A percentile compares a stretch with the other conserved stretches of the same genome.
These are phyloP conservation scores for Phytophthora pseudosyringae DNA, from an alignment of 352 stramenopile genomes.

Conservation along the genomic window DNA sequence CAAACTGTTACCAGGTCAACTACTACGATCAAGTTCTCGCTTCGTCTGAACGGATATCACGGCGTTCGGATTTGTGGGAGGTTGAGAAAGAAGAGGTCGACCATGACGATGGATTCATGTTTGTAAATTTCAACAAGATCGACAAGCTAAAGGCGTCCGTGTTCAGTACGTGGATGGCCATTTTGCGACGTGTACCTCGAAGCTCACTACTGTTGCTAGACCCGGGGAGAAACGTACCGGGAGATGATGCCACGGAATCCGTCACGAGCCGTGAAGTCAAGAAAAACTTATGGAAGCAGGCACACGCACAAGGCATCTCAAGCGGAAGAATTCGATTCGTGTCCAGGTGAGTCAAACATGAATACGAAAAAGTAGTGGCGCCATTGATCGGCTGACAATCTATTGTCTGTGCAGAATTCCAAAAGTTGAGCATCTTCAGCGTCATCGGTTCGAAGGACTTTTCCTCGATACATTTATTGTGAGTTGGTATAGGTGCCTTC, in stretches of 20 bases:
- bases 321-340: constrained; percentile 62
- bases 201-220: constrained; percentile 70
- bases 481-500: constrained; percentile 10
- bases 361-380: background rate
- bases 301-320: constrained; percentile 55
- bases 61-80: constrained; percentile 35
- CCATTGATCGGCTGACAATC: background rate
- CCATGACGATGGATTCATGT: constrained; percentile 44
- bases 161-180: constrained; percentile 79
- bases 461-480: constrained; percentile 93
- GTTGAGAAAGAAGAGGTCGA: background rate
- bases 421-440: constrained; percentile 82
- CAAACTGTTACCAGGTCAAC: constrained; percentile 86
- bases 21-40: constrained; percentile 47
- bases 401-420: constrained; percentile 39
- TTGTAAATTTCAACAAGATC: constrained; percentile 91
- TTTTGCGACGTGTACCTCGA: constrained; percentile 59
- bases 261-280: constrained; percentile 46
- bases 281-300: constrained; percentile 57
- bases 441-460: constrained; percentile 75
- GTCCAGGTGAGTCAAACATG: constrained; percentile 34
- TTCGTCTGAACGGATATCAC: constrained; percentile 13
- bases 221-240: constrained; percentile 26
- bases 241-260: constrained; percentile 25
- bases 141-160: constrained; percentile 79